These are phyloP conservation scores for Podaxis pistillaris DNA, from an alignment of 768 basidiomycete species.

Conservation along the genomic window DNA sequence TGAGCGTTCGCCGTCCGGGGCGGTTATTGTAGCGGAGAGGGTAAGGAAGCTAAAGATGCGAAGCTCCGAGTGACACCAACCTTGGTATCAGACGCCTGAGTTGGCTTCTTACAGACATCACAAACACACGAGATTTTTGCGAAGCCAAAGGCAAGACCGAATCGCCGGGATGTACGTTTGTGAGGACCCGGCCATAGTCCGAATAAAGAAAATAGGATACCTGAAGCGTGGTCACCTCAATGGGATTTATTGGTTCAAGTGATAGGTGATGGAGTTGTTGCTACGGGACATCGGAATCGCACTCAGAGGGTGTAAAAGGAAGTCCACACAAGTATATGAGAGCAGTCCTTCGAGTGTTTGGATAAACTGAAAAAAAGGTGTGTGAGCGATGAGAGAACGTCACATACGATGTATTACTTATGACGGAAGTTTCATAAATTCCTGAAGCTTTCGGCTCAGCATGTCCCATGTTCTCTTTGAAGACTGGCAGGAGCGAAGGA, in stretches of 20 bases:
- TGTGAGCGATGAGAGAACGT: no score
- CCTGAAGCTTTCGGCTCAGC: no score
- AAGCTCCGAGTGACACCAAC: neutral
- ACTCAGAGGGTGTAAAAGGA: neutral
- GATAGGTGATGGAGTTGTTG: constrained; percentile 1
- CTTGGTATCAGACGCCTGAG: neutral
- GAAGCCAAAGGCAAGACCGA: neutral
- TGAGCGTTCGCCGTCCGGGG: no score
- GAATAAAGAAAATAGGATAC: no score
- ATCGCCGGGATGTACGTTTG: neutral
- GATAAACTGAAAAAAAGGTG: no score
- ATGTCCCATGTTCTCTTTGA: no score
- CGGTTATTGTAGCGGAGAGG: neutral
- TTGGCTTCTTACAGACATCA: neutral
- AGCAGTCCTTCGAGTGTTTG: no score
- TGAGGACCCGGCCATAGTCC: no score
- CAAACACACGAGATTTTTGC: neutral
- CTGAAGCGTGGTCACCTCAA: no score
- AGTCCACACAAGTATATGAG: neutral
- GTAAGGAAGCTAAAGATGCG: neutral
- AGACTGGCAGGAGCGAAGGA: no score
- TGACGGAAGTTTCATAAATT: no score
- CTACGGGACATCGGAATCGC: neutral
- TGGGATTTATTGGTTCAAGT: neutral
- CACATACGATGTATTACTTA: no score